phyloP scores from a whole-genome alignment of 805 yeast species.

The Metschnikowia hibisci region DNA sequence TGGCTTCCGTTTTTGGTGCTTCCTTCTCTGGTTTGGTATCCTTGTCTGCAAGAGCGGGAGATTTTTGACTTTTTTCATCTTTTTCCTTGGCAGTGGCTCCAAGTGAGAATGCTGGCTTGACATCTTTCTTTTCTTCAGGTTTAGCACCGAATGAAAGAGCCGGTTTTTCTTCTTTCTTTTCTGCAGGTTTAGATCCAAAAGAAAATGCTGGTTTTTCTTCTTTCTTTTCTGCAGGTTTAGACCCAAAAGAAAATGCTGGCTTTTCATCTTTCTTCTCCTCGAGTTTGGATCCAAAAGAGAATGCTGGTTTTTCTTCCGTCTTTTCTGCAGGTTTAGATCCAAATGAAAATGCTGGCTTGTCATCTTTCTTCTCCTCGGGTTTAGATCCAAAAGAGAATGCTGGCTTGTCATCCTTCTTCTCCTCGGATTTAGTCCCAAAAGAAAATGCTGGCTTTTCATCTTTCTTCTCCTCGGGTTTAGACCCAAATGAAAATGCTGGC shows the following conservation, averaged over 20 bases:
- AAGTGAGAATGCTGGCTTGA: constrained; percentile 17
- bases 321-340: too few relatives aligned
- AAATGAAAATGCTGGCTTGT: too few relatives aligned
- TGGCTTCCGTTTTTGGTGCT: constrained; percentile 8
- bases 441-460: too few relatives aligned
- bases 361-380: too few relatives aligned
- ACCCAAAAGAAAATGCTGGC: constrained; percentile 23
- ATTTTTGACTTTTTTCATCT: constrained; percentile 21
- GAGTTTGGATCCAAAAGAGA: too few relatives aligned
- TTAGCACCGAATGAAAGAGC: constrained; percentile 18
- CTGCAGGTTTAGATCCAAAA: constrained; percentile 8
- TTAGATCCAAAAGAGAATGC: too few relatives aligned
- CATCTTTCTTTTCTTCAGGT: constrained; percentile 16
- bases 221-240: constrained; percentile 19
- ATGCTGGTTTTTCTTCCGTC: too few relatives aligned
- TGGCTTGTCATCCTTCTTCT: too few relatives aligned
- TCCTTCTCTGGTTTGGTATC: constrained; percentile 22
- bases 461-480: constrained; percentile 18
- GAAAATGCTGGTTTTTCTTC: too few relatives aligned
- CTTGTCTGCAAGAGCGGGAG: constrained; percentile 16
- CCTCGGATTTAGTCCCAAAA: too few relatives aligned
- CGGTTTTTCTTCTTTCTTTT: constrained; percentile 17
- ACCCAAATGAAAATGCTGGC: constrained; percentile 11
- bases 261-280: constrained; percentile 5
- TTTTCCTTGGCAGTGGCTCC: constrained; percentile 11